phyloP scores from a whole-genome alignment of 2,329 filamentous ascomycete species.

The Hortaea sp. region DNA sequence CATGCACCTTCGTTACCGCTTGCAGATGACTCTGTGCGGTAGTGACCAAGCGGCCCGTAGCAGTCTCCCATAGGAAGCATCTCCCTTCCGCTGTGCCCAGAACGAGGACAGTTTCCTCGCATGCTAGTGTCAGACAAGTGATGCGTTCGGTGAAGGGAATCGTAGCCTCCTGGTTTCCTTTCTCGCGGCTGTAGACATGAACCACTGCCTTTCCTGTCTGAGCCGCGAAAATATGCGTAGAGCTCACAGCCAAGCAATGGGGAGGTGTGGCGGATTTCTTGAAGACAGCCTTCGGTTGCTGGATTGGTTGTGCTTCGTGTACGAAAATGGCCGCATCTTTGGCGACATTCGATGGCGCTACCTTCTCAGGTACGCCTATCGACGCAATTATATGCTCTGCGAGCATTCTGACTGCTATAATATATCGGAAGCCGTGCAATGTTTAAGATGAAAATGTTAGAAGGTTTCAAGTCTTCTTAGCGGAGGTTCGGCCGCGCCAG shows the following conservation, averaged over 20 bases:
- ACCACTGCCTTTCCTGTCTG: conserved; percentile 87
- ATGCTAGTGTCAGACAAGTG: conserved; percentile 62
- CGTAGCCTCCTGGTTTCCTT: conserved; percentile 77
- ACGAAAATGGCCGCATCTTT: conserved; percentile 82
- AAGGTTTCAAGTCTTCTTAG: too few species aligned
- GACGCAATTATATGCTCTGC: conserved; percentile 41
- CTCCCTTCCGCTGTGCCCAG: conserved; percentile 78
- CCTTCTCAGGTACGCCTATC: conserved; percentile 32
- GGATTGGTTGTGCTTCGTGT: conserved; percentile 69
- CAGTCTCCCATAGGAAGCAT: conserved; percentile 85
- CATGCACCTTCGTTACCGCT: conserved; percentile 63
- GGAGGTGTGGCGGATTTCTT: conserved; percentile 82
- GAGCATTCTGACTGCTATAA: conserved; percentile 31
- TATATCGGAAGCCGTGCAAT: too few species aligned
- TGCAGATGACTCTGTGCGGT: conserved; percentile 73
- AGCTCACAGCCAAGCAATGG: conserved; percentile 70
- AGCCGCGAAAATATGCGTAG: conserved; percentile 79
- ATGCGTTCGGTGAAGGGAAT: conserved; percentile 84
- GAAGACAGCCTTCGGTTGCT: conserved; percentile 65
- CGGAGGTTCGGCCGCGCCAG: too few species aligned
- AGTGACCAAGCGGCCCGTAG: conserved; percentile 63
- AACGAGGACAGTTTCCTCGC: conserved; percentile 57
- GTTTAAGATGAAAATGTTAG: too few species aligned
- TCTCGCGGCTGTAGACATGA: conserved; percentile 78
- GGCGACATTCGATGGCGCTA: conserved; percentile 39